These are phyloP conservation scores for Paxillus ammoniavirescens DNA, from an alignment of 768 basidiomycete genomes.

Conservation along the genomic window DNA sequence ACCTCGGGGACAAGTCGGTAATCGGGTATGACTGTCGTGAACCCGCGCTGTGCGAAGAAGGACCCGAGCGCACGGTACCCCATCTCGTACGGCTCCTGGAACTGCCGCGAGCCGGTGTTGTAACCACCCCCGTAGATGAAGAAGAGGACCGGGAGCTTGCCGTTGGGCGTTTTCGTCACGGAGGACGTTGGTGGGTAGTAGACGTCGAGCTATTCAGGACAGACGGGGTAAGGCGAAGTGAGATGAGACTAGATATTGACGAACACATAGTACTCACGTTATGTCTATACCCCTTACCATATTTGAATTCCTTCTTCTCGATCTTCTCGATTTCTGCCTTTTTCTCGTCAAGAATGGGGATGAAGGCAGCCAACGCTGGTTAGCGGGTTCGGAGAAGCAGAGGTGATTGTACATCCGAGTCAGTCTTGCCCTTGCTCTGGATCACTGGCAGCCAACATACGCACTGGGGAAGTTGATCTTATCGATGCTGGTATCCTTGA, in stretches of 20 bases:
- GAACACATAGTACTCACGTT: conserved; percentile 19
- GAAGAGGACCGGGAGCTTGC: conserved; percentile 51
- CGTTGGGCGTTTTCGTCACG: conserved; percentile 19
- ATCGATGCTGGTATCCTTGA: conserved; percentile 30
- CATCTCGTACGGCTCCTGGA: conserved; percentile 47
- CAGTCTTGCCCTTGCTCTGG: not conserved
- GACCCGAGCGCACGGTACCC: conserved; percentile 56
- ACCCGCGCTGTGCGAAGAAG: conserved; percentile 59
- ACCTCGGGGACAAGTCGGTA: conserved; percentile 62
- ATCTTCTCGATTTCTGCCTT: conserved; percentile 45
- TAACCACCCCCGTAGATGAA: conserved; percentile 72
- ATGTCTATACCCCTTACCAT: conserved; percentile 45
- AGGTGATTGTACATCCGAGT: not conserved
- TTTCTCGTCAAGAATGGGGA: conserved; percentile 48
- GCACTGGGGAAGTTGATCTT: conserved; percentile 36
- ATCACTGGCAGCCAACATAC: conserved; percentile 9
- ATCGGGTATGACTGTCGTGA: conserved; percentile 66
- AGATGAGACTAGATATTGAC: not conserved
- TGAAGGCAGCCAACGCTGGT: conserved; percentile 47
- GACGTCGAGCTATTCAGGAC: conserved; percentile 52
- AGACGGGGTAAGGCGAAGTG: not conserved
- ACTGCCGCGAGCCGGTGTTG: conserved; percentile 45
- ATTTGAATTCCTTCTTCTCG: conserved; percentile 55
- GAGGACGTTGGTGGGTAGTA: conserved; percentile 51
- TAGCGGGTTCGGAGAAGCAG: not conserved